These are phyloP conservation scores for Eucalyptus dawsonii DNA, from an alignment of 345 rosid genomes.

Conservation along the genomic window DNA sequence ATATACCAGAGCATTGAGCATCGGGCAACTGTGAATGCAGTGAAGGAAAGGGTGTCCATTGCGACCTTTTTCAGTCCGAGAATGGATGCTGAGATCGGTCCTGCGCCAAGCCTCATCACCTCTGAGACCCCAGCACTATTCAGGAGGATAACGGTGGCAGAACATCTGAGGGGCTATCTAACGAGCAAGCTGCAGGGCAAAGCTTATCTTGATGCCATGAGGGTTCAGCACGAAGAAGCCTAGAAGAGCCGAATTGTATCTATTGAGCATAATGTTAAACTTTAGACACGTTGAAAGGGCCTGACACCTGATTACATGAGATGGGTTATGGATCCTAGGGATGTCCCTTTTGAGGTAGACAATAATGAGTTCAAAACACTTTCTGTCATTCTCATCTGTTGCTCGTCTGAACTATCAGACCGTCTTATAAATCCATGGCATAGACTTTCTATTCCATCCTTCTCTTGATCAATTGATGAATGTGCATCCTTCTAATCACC, in stretches of 20 bases:
- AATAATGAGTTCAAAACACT: neutral
- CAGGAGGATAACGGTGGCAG: neutral
- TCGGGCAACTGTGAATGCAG: neutral
- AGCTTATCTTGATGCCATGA: conserved; percentile 2
- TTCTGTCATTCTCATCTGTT: neutral
- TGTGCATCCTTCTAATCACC: neutral
- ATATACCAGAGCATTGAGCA: conserved; percentile 6
- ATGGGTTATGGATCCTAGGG: neutral
- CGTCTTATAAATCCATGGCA: neutral
- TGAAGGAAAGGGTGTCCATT: neutral
- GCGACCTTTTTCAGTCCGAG: neutral
- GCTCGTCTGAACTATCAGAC: neutral
- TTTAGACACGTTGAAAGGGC: neutral
- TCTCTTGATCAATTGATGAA: neutral
- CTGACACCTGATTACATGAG: neutral
- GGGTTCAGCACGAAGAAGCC: neutral
- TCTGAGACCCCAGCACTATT: neutral
- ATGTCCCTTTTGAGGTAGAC: neutral
- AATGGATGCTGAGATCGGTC: neutral
- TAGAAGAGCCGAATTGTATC: neutral
- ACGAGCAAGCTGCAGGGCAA: neutral
- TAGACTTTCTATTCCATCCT: neutral
- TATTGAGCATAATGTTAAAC: neutral
- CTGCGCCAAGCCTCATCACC: neutral
- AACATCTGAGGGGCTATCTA: neutral